These are phyloP conservation scores for Dactylonectria macrodidyma DNA, from an alignment of 2,329 filamentous ascomycete species.

Conservation along the genomic window DNA sequence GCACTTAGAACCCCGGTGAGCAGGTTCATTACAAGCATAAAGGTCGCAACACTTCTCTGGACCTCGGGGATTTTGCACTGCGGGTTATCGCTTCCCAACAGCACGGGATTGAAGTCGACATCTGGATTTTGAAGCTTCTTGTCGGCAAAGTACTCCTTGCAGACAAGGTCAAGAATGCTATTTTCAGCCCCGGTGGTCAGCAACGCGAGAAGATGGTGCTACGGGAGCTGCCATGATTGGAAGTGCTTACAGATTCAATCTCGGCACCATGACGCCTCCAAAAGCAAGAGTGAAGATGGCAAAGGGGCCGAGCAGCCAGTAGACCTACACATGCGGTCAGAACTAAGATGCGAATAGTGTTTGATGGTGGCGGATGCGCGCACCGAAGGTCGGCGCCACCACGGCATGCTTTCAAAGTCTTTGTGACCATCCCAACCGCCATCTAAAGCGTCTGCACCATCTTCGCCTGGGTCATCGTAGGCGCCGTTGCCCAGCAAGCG, in stretches of 20 bases:
- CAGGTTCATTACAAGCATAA: constrained; percentile 83
- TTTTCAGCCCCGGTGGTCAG: constrained; percentile 29
- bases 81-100: constrained; percentile 79
- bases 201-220: constrained; percentile 4
- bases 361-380: constrained; percentile 41
- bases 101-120: constrained; percentile 73
- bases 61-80: constrained; percentile 88
- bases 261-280: constrained; percentile 88
- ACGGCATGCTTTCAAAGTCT: constrained; percentile 74
- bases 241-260: constrained; percentile 78
- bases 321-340: constrained; percentile 69
- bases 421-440: constrained; percentile 63
- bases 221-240: not conserved
- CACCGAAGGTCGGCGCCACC: constrained; percentile 76
- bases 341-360: constrained; percentile 14
- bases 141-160: constrained; percentile 85
- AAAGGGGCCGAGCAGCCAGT: constrained; percentile 87
- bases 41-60: constrained; percentile 82
- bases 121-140: constrained; percentile 70
- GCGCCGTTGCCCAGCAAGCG: constrained; percentile 55
- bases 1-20: constrained; percentile 84
- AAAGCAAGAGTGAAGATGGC: constrained; percentile 87
- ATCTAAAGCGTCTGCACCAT: constrained; percentile 35
- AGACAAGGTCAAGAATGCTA: constrained; percentile 85
- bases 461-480: constrained; percentile 28